Evolutionary conservation across 257 asterid genomes (phyloP).

Genomic region (Solanum tacnaense): DNA sequence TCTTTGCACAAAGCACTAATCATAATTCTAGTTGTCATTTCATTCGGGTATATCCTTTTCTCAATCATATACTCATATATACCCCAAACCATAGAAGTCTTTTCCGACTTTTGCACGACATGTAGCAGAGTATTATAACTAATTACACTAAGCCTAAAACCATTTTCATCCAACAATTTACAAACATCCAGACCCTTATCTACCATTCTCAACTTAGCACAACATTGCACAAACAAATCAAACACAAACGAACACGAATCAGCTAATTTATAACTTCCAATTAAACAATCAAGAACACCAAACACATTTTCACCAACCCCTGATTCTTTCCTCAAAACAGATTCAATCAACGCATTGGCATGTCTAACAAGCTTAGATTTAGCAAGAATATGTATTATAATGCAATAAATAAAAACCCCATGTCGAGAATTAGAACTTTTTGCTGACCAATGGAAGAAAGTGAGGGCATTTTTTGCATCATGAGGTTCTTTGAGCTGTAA

Average conservation of each 20-base stretch:
- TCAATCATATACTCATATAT: conserved; percentile 55
- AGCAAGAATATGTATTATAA: conserved; percentile 59
- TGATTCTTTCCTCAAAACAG: conserved; percentile 16
- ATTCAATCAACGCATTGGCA: conserved; percentile 57
- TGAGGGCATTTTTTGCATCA: conserved; percentile 56
- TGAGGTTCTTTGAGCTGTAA: conserved; percentile 53
- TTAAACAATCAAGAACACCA: conserved; percentile 42
- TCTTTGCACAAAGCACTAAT: conserved; percentile 57
- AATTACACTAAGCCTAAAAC: conserved; percentile 40
- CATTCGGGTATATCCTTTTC: conserved; percentile 45
- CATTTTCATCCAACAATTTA: conserved; percentile 39
- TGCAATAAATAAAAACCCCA: conserved; percentile 41
- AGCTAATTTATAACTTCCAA: conserved; percentile 29
- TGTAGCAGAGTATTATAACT: conserved; percentile 62
- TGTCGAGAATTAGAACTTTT: conserved; percentile 27
- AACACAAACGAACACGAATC: conserved; percentile 66
- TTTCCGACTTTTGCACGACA: conserved; percentile 48
- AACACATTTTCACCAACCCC: neutral
- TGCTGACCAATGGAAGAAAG: conserved; percentile 71
- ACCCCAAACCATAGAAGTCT: conserved; percentile 39
- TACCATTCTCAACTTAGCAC: conserved; percentile 60
- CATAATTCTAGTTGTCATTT: conserved; percentile 47
- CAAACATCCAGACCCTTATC: conserved; percentile 41
- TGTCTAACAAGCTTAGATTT: conserved; percentile 63
- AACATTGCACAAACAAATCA: conserved; percentile 63